phyloP scores from a whole-genome alignment of 1,139 yeast species.

The Ogataea hybrid region DNA sequence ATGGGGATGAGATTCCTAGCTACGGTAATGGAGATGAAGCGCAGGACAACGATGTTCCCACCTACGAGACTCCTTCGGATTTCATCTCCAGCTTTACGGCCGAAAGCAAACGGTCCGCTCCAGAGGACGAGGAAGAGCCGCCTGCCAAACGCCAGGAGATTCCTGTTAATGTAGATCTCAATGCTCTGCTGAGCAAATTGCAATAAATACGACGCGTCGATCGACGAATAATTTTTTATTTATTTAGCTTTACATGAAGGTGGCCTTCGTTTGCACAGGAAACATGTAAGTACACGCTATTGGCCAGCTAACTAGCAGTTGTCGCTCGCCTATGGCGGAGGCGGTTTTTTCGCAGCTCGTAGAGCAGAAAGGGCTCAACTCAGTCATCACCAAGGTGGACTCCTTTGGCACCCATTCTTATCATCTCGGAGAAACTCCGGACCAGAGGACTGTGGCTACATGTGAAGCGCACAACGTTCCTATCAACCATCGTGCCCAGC shows the following conservation, averaged over 20 bases:
- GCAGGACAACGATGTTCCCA: too few species aligned
- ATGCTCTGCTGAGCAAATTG: conserved; percentile 19
- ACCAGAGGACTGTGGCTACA: conserved; percentile 65
- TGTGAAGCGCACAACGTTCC: conserved; percentile 74
- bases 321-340: conserved; percentile 99
- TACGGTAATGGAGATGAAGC: too few species aligned
- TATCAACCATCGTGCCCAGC: conserved; percentile 73
- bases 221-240: conserved; percentile 3
- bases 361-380: conserved; percentile 39
- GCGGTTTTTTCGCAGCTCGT: conserved; percentile 78
- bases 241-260: conserved; percentile 30
- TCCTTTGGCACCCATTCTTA: conserved; percentile 89
- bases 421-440: conserved; percentile 83
- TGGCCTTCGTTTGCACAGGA: conserved; percentile 90
- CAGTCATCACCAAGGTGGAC: conserved; percentile 56
- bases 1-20: too few species aligned
- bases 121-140: conserved; percentile 1
- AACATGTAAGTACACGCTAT: conserved; percentile 62
- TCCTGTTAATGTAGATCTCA: conserved; percentile 17
- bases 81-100: conserved; percentile 3
- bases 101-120: neutral
- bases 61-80: conserved; percentile 5
- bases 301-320: conserved; percentile 37
- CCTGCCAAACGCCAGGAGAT: conserved; percentile 5
- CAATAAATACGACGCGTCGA: conserved; percentile 15